Conservation (phyloP, 2,329 filamentous ascomycete species). For the Cladosporium sp. region DNA sequence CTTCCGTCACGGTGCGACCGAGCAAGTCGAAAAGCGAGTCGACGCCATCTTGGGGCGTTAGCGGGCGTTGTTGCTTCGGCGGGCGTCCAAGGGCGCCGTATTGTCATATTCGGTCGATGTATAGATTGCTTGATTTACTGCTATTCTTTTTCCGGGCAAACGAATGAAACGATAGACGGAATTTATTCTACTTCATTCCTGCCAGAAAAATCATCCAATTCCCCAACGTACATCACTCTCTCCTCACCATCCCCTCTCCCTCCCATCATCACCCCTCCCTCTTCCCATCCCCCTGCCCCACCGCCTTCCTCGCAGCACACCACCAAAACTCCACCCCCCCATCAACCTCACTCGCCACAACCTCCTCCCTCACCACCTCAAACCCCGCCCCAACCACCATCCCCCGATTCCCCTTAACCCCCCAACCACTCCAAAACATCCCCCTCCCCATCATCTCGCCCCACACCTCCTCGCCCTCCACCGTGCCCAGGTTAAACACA, state of each 20-base stretch:
- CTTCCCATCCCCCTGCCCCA: not conserved
- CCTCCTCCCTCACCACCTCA: slow-evolving; percentile 19
- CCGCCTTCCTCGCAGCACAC: slow-evolving; percentile 17
- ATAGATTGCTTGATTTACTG: slow-evolving; percentile 3
- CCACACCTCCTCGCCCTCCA: slow-evolving; percentile 22
- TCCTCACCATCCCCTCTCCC: not conserved
- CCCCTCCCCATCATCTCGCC: slow-evolving; percentile 22
- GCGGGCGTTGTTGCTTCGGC: not conserved
- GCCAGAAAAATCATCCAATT: not conserved
- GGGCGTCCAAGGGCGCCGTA: not conserved
- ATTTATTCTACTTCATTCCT: too few relatives aligned
- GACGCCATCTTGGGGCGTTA: not conserved
- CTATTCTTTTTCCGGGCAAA: not conserved
- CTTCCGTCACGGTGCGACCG: not conserved
- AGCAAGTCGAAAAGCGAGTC: slow-evolving; percentile 2
- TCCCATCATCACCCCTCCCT: not conserved
- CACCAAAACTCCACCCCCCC: slow-evolving; percentile 23
- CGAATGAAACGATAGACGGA: not conserved
- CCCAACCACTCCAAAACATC: slow-evolving; percentile 27
- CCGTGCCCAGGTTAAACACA: slow-evolving; percentile 19
- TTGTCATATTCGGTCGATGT: not conserved
- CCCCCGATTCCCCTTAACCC: slow-evolving; percentile 29
- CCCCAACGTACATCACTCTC: too few relatives aligned
- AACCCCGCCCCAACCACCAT: slow-evolving; percentile 33
- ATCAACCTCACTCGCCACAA: slow-evolving; percentile 17